Evolutionary conservation across 2,329 filamentous ascomycete species (phyloP), one percentile per base, ranked within the genome.

Genomic region (Fusarium austroafricanum): DNA sequence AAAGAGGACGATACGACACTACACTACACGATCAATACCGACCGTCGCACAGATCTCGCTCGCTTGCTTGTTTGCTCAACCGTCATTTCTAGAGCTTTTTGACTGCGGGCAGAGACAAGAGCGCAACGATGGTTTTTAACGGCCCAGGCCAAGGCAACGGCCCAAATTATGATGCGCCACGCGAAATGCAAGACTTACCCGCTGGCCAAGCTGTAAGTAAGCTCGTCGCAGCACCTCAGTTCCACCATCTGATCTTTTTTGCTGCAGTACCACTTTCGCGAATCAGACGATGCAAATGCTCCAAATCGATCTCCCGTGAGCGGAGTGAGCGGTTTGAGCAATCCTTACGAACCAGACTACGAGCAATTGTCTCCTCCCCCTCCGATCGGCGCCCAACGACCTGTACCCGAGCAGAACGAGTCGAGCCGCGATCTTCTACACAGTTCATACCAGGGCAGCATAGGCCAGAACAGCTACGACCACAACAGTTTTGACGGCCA

Each of bases 181-280:
- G 66, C 28, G 60, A 62, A 44, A 68, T 71, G 69, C 70, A 71
- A 56, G 64, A 71, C 49, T 51, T 71, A 23, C 70, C 70, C 11
- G 67, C 70, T 33, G 61, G 61, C n/a, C 61, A 71, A 20, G 65
- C 70, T 37, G 70, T 71, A 55, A 64, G 70, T 70, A 63, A 40
- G 37, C 53, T 40, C 23, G 31, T 17, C 8, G 23, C 35, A n/a
- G n/a, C 18, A 26, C 20, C 38, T 9, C 31, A 52, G 45, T 39
- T 21, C 17, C n/a, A 15, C 26, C 31, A 31, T 55, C 61, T 54
- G n/a, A 62, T 44, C 42, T 39, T 52, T 10, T n/a, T 23, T 29
- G 14, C 12, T 18, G n/a, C 38, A 71, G 68, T 71, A 71, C 42
- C 68, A 71, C 42, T 71, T 71, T 26, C 64, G 47, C 21, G 49